Evolutionary conservation across 164 flowering plant species (phyloP).

Genomic region (Dillenia suffruticosa): DNA sequence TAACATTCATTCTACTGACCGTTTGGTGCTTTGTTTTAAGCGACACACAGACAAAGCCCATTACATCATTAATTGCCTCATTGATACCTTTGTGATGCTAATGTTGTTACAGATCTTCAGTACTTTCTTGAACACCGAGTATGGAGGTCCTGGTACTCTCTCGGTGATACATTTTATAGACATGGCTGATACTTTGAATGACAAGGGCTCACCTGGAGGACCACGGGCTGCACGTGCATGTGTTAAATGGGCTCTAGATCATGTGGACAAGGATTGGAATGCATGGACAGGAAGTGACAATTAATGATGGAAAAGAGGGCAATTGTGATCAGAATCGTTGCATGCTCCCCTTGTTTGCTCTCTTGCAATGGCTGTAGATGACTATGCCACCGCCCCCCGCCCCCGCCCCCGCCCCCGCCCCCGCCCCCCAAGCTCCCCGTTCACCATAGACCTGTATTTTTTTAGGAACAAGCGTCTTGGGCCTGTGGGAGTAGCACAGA

Average conservation of each 20-base stretch:
- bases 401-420: no score
- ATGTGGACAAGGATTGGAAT: conserved; percentile 94
- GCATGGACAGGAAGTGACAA: conserved; percentile 60
- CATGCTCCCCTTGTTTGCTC: no score
- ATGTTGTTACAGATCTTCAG: conserved; percentile 55
- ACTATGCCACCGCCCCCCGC: no score
- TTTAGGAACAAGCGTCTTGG: no score
- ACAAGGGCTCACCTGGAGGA: conserved; percentile 80
- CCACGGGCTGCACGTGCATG: conserved; percentile 88
- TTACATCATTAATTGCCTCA: background rate
- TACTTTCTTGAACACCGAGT: conserved; percentile 69
- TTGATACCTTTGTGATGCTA: background rate
- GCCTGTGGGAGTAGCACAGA: no score
- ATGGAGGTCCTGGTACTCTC: conserved; percentile 96
- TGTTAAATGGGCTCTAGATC: conserved; percentile 79
- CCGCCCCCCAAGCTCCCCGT: no score
- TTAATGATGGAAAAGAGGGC: background rate
- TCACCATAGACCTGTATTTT: no score
- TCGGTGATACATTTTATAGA: conserved; percentile 80
- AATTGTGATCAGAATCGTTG: no score
- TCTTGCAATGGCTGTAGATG: no score
- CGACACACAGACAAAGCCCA: no score
- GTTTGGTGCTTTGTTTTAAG: no score
- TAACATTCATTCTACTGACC: no score
- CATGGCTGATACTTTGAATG: conserved; percentile 82